Evolutionary conservation across 441 rosid species (phyloP), one percentile per base, ranked within the genome.

Genomic region (Pelargonium fulgidum): DNA sequence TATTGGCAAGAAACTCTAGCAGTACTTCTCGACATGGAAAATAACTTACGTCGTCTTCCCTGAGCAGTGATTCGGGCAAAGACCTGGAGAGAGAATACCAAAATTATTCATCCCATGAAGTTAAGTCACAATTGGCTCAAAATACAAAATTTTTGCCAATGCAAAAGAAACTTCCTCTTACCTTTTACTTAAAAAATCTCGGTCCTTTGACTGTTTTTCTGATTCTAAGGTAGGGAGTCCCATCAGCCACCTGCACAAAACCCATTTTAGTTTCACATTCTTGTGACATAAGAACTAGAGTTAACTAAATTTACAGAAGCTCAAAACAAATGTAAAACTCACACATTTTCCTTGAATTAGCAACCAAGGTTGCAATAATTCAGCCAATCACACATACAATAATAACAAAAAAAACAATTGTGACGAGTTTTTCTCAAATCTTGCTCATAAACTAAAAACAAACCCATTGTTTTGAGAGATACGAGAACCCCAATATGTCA

Each of bases 21-120:
- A 6, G 16, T 59, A 17, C 6, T 17, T 20, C 17, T 59, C 13
- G 12, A 61, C 13, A 61, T 10, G 22, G 64, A 61, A 69, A 70
- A 52, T 17, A 73, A 85, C 87, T 78, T 82, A 88, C 96, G 79
- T 88, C 96, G 75, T 90, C 93, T 71, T 82, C 88, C 80, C 96
- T 83, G 29, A 86, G 87, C 73, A 86, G 45, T 65, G 88, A 83
- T 74, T 90, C 93, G 3, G 92, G 85, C 81, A 88, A 64, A 64
- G 66, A 81, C 76, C 93, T 90, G 77, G 4, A 39, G 13, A 52
- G 47, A 64, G 33, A 68, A 56, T 65, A 74, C 47, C 66, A 71
- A 68, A 65, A 66, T 26, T 26, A 66, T 66, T 20, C 7, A 66
- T 22, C 19, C 19, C 1, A 14, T 14, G 9, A 54, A 61, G 41